phyloP scores from a whole-genome alignment of 495 filamentous ascomycete species.

The Aspergillus kassunensis region DNA sequence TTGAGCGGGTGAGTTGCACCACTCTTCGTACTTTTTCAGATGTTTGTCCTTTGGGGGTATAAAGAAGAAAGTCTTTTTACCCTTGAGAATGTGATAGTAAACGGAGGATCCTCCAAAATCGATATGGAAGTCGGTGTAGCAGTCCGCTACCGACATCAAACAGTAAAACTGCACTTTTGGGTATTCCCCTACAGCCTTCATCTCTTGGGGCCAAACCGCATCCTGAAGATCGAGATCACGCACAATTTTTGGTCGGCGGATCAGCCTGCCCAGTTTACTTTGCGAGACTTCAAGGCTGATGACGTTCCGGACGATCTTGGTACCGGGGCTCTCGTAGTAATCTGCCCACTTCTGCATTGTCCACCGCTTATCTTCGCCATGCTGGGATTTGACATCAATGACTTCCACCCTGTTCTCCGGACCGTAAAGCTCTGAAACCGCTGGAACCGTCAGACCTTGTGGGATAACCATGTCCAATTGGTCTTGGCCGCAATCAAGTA shows the following conservation, averaged over 20 bases:
- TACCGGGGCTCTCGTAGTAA: constrained; percentile 65
- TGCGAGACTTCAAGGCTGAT: constrained; percentile 74
- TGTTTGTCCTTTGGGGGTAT: constrained; percentile 71
- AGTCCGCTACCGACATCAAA: constrained; percentile 76
- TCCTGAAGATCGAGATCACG: constrained; percentile 71
- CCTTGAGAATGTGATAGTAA: constrained; percentile 73
- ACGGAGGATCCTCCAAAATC: constrained; percentile 78
- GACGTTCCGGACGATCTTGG: constrained; percentile 67
- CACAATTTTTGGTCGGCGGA: constrained; percentile 65
- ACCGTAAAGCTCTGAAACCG: constrained; percentile 64
- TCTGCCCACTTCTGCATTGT: constrained; percentile 69
- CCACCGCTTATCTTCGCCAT: constrained; percentile 65
- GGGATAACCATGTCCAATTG: constrained; percentile 73
- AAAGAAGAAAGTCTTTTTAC: constrained; percentile 76
- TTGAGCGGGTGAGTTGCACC: constrained; percentile 70
- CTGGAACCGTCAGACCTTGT: constrained; percentile 59
- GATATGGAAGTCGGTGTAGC: constrained; percentile 78
- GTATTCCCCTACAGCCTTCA: constrained; percentile 52
- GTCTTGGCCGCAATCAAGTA: constrained; percentile 60
- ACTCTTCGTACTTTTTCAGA: constrained; percentile 73
- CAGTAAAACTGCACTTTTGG: constrained; percentile 69
- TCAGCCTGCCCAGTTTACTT: constrained; percentile 60
- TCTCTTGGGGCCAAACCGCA: constrained; percentile 64
- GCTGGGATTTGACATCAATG: constrained; percentile 74
- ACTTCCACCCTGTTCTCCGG: constrained; percentile 64